Conservation (phyloP, 2,329 filamentous ascomycete genomes). For the Xylaria sp. region DNA sequence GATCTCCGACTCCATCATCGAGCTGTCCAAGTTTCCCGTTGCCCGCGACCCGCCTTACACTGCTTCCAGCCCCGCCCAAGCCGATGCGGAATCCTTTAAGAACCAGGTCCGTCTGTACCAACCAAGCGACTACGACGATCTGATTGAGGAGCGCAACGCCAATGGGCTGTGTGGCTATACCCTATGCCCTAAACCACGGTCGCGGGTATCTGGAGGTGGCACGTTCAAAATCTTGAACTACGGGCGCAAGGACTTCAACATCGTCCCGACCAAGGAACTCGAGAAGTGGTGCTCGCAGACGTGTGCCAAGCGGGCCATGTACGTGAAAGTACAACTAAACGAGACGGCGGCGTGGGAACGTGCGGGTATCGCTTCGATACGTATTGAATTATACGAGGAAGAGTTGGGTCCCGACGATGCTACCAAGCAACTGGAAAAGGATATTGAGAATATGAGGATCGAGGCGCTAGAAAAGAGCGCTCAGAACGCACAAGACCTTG, state of each 20-base stretch:
- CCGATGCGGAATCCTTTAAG: slow-evolving; percentile 75
- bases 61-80: slow-evolving; percentile 57
- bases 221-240: slow-evolving; percentile 74
- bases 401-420: slow-evolving; percentile 33
- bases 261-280: slow-evolving; percentile 76
- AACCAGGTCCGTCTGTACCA: slow-evolving; percentile 78
- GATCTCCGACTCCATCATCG: slow-evolving; percentile 78
- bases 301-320: slow-evolving; percentile 83
- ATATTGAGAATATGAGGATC: slow-evolving; percentile 35
- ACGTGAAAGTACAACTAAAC: slow-evolving; percentile 87
- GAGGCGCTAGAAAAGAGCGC: slow-evolving; percentile 42
- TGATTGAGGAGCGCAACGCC: slow-evolving; percentile 90
- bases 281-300: slow-evolving; percentile 88
- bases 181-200: slow-evolving; percentile 76
- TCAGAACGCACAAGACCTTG: slow-evolving; percentile 46
- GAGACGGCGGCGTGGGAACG: slow-evolving; percentile 89
- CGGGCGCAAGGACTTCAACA: slow-evolving; percentile 66
- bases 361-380: slow-evolving; percentile 65
- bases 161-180: slow-evolving; percentile 84
- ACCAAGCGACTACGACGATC: slow-evolving; percentile 86
- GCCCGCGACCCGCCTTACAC: slow-evolving; percentile 45
- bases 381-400: slow-evolving; percentile 76
- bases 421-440: slow-evolving; percentile 31
- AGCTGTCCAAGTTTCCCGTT: slow-evolving; percentile 71
- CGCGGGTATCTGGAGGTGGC: slow-evolving; percentile 65